phyloP scores from a whole-genome alignment of 192 early-diverging fungal species.

The Paraglomus brasilianum region DNA sequence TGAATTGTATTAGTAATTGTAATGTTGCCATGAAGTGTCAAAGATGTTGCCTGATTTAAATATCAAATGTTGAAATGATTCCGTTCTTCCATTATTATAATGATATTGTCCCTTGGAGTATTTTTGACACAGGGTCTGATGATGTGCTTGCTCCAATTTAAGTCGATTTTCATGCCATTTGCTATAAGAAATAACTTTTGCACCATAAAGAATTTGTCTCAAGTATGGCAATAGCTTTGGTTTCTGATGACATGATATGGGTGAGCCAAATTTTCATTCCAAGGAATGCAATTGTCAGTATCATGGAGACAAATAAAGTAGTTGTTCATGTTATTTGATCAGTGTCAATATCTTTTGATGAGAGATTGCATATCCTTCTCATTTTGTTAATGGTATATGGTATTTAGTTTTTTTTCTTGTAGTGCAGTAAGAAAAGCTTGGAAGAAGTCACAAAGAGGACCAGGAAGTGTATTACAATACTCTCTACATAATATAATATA shows the following conservation, averaged over 20 bases:
- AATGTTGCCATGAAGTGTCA: too few relatives aligned
- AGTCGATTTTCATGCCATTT: conserved; percentile 14
- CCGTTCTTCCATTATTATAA: too few relatives aligned
- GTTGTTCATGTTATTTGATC: background rate
- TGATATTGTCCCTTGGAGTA: too few relatives aligned
- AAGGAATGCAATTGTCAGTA: conserved; percentile 10
- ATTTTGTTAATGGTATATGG: conserved; percentile 10
- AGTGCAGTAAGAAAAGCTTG: background rate
- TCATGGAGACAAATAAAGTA: conserved; percentile 9
- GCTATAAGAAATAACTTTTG: conserved; percentile 4
- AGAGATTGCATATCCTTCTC: background rate
- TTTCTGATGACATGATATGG: conserved; percentile 14
- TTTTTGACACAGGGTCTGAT: too few relatives aligned
- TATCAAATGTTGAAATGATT: too few relatives aligned
- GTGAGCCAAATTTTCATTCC: conserved; percentile 1
- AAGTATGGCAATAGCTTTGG: conserved; percentile 14
- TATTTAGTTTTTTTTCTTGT: conserved; percentile 6
- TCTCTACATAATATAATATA: too few relatives aligned
- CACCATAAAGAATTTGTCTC: conserved; percentile 7
- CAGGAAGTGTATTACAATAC: background rate
- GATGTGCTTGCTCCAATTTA: background rate
- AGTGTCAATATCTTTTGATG: conserved; percentile 9
- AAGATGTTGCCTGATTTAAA: too few relatives aligned
- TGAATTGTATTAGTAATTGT: too few relatives aligned
- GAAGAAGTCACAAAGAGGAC: background rate